Base-by-base conservation (phyloP, 371 early-diverging fungal species). In the Mortierella sp. region DNA sequence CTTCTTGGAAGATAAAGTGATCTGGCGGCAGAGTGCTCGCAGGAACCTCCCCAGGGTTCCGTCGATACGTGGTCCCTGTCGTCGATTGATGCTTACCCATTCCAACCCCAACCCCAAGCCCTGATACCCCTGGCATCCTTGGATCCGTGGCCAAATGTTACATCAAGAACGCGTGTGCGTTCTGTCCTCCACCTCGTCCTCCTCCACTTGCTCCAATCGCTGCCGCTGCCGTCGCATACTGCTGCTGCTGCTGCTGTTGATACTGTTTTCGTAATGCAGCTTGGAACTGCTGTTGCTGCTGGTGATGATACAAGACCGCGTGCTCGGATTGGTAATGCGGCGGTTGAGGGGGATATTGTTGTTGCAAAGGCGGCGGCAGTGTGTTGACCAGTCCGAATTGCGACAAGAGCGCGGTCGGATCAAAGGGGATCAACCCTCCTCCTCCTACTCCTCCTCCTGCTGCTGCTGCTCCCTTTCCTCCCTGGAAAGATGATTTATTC, bases 21-120 rank as follows among this genome's bases (percentile, higher is more conserved):
- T 80, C 81, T 13, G 81, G 81, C 0, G 81, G 81, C 6, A 80
- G 53, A 3, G 76, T 73, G 50, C 81, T 80, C 4, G 81, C 65
- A 45, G 81, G 77, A 0, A 80, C 77, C 45, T 80, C 76, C 7
- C 73, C 81, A 4, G 81, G 81, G 26, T 80, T 80, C 26, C 70
- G 73, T 10, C 74, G 69, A 44, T 69, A 65, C 4, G 66, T n/a
- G 10, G 52, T 40, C 39, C 44, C 11, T 45, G 64, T 19, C 41
- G 64, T n/a, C 47, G 31, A 55, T 39, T 39, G 34, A 29, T 39
- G 73, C 16, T 31, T 70, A 45, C 22, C n/a, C n/a, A n/a, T n/a
- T n/a, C n/a, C n/a, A n/a, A n/a, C n/a, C n/a, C n/a, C n/a, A n/a
- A n/a, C n/a, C n/a, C n/a, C n/a, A n/a, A n/a, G n/a, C n/a, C n/a